Conservation (phyloP, 257 asterid genomes). For the Nicotiana sylvestris region DNA sequence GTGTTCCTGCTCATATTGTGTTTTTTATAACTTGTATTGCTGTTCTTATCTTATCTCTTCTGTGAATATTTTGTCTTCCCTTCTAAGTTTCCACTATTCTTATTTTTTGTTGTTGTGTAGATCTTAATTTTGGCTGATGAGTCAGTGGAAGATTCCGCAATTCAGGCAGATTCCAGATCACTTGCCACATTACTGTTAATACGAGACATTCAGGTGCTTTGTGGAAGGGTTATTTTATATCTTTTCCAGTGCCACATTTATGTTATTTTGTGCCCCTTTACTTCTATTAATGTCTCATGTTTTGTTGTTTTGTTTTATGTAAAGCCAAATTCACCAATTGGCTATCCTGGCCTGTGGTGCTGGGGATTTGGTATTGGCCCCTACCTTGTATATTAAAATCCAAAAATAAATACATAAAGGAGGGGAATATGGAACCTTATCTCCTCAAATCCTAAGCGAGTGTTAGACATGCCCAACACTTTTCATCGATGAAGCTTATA, state of each 20-base stretch:
- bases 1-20: slow-evolving; percentile 4
- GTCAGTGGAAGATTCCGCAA: slow-evolving; percentile 87
- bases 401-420: too few relatives aligned
- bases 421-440: too few relatives aligned
- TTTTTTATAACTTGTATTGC: not conserved
- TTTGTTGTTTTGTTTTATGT: not conserved
- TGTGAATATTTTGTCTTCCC: slow-evolving; percentile 3
- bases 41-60: not conserved
- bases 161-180: slow-evolving; percentile 93
- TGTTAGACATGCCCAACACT: too few relatives aligned
- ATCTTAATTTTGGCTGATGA: slow-evolving; percentile 88
- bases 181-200: slow-evolving; percentile 83
- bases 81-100: slow-evolving; percentile 1
- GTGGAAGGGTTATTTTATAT: slow-evolving; percentile 6
- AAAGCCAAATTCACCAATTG: too few relatives aligned
- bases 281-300: not conserved
- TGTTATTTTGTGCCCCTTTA: not conserved
- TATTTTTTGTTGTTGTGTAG: slow-evolving; percentile 31
- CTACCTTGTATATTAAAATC: too few relatives aligned
- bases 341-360: too few relatives aligned
- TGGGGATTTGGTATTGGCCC: too few relatives aligned
- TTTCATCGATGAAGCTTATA: too few relatives aligned
- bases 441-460: too few relatives aligned
- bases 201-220: slow-evolving; percentile 82
- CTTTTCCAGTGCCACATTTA: not conserved